Base-by-base conservation (phyloP, 139 green algal genomes). In the Chlamydomonas asymmetrica region DNA sequence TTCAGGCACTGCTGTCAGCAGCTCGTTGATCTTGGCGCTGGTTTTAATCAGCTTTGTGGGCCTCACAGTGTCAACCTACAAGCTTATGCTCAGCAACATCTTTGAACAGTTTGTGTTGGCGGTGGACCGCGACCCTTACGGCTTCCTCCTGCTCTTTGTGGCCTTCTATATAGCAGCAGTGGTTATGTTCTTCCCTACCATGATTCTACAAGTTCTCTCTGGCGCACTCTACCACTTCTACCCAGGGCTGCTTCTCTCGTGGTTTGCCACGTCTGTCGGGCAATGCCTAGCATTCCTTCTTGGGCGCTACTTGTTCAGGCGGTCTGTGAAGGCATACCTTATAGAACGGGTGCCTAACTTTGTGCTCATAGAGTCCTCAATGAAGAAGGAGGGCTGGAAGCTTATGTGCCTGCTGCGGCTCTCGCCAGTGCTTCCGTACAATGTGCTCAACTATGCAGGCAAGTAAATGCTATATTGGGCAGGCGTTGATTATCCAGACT, bases 361-460 rank as follows among this genome's bases (percentile, higher is more conserved):
- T 52, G 59, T 50, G 63, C 73, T 74, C 34, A 73, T 72, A 41
- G 63, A 91, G 40, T 56, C 67, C 1, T 79, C 84, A 13, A 82
- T 89, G 62, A 78, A 73, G 70, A 70, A 78, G 54, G 80, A 87
- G 48, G 85, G 87, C 23, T 92, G 82, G 81, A 88, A 88, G 73
- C 73, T 92, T 8, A 84, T 92, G 48, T 80, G 81, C 60, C 76
- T 92, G 71, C 80, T 92, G 60, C 76, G 87, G 3, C 76, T 92
- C 27, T 89, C 84, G 20, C 84, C 85, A 9, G 66, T 87, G 29
- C 63, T 92, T 61, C 87, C 87, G 20, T 89, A 90, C 78, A 89
- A 87, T 45, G 49, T 92, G 9, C 83, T 92, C 22, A 92, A 92
- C 74, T 92, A 92, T 63, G 82, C n/a, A n/a, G n/a, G n/a, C n/a